Conservation (phyloP, 1,284 basidiomycete genomes). For the Trametes versicolor region DNA sequence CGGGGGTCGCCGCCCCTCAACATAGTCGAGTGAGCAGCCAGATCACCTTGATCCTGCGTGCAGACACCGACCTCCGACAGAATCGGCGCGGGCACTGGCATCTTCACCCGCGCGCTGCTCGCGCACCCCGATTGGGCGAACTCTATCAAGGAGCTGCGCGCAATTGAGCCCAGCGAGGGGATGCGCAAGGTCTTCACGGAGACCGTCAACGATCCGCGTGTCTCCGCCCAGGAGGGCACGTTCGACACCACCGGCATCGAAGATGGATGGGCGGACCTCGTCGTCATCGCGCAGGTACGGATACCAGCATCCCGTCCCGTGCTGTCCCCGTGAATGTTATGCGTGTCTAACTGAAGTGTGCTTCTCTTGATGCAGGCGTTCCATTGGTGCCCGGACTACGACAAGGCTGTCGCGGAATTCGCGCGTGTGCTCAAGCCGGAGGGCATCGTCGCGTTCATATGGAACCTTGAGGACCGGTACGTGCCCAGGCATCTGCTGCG, state of each 20-base stretch:
- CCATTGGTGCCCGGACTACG: slow-evolving; percentile 84
- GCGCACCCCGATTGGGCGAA: slow-evolving; percentile 64
- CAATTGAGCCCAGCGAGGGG: slow-evolving; percentile 78
- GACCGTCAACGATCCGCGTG: slow-evolving; percentile 59
- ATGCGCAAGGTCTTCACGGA: slow-evolving; percentile 72
- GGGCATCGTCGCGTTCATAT: slow-evolving; percentile 73
- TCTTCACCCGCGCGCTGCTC: slow-evolving; percentile 82
- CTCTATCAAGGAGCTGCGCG: slow-evolving; percentile 60
- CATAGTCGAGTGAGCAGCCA: slow-evolving; percentile 67
- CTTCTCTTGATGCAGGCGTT: slow-evolving; percentile 63
- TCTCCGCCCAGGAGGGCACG: slow-evolving; percentile 64
- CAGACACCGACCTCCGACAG: slow-evolving; percentile 44
- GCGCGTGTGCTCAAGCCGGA: slow-evolving; percentile 74
- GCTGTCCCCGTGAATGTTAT: not conserved
- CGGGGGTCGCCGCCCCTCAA: slow-evolving; percentile 56
- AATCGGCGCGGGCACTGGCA: slow-evolving; percentile 79
- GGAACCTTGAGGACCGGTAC: slow-evolving; percentile 83
- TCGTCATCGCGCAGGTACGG: slow-evolving; percentile 77
- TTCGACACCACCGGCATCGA: slow-evolving; percentile 68
- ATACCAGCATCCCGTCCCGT: not conserved
- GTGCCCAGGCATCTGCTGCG: slow-evolving; percentile 15
- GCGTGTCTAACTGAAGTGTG: not conserved
- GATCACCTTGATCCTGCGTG: not conserved
- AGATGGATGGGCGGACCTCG: slow-evolving; percentile 76
- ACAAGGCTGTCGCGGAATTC: slow-evolving; percentile 72